Evolutionary conservation across 352 stramenopile genomes (phyloP), one percentile per base, ranked within the genome.

Genomic region (Phytopythium cucurbitacearum): DNA sequence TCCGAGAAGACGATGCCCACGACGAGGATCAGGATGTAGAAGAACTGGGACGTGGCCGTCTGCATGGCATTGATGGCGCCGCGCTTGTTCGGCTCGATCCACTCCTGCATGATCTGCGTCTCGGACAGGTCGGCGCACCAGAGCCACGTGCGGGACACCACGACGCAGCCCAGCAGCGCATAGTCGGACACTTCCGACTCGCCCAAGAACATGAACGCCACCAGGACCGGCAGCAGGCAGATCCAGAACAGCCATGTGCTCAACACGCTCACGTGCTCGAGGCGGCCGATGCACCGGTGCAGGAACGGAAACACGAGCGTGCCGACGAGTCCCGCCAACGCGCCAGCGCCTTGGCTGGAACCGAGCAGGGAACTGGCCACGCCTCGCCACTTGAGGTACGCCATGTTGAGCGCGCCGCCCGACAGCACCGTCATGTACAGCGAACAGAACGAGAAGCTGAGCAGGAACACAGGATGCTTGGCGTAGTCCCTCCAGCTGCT

Each of bases 31-130:
- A 80, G 48, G 36, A 88, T 76, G 69, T 73, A 88, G 42, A 81
- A 88, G 37, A 85, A 66, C 40, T 89, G 76, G 39, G 66, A 87
- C 42, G 71, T 75, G 34, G 78, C 78, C 9, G 67, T 85, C 48
- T 89, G 78, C 73, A 89, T 87, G 21, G 73, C 54, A 51, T 85
- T 85, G 60, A 87, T 78, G 4, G 62, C 62, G 3, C 74, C 72
- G 13, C 77, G 72, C 7, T 49, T 60, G 37, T 68, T 63, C 33
- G 68, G 65, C 35, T 75, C 68, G 51, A 87, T 74, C 71, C 73
- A 85, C 57, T 88, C 77, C 51, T 88, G 77, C 73, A 87, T 87
- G 37, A 85, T 73, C 60, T 89, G 78, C n/a, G 72, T 85, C 53
- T 87, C 74, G 1, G 72, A 71, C 1, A 88, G 62, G 47, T 87